Percentiles rank a stretch among this genome's conserved stretches.
phyloP scores from a whole-genome alignment of 2,329 filamentous ascomycete species.

The Ascochyta koolunga region DNA sequence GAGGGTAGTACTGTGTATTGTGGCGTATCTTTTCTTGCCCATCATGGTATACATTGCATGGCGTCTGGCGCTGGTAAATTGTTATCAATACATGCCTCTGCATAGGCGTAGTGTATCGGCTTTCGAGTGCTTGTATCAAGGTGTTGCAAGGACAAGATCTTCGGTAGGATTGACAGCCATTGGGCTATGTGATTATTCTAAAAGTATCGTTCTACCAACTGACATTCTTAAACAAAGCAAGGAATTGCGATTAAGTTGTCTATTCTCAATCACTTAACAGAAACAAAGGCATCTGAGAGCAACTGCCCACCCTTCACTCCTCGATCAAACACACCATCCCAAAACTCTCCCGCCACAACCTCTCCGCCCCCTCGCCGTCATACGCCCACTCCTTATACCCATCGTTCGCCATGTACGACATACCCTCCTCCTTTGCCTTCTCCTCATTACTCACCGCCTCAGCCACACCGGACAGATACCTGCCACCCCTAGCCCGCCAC shows the following conservation, averaged over 20 bases:
- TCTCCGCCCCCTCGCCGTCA: conserved; percentile 34
- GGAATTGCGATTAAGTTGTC: no score
- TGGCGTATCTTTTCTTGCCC: conserved; percentile 18
- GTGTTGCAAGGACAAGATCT: no score
- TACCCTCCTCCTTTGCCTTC: conserved; percentile 12
- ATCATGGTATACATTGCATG: neutral
- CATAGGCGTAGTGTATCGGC: no score
- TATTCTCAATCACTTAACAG: no score
- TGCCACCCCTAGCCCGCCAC: conserved; percentile 42
- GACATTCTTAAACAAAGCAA: no score
- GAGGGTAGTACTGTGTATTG: conserved; percentile 51
- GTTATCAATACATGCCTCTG: neutral
- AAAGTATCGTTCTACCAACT: no score
- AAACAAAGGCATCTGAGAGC: no score
- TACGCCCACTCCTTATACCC: conserved; percentile 33
- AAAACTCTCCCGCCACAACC: conserved; percentile 38
- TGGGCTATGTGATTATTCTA: no score
- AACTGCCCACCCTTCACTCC: no score
- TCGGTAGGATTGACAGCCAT: no score
- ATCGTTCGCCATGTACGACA: conserved; percentile 16
- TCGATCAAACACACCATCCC: conserved; percentile 19
- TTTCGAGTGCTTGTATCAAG: no score
- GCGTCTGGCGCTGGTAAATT: neutral
- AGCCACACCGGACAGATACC: conserved; percentile 40
- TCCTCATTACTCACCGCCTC: conserved; percentile 13